Conservation (phyloP, 345 rosid species). For the Eucalyptus marginata region DNA sequence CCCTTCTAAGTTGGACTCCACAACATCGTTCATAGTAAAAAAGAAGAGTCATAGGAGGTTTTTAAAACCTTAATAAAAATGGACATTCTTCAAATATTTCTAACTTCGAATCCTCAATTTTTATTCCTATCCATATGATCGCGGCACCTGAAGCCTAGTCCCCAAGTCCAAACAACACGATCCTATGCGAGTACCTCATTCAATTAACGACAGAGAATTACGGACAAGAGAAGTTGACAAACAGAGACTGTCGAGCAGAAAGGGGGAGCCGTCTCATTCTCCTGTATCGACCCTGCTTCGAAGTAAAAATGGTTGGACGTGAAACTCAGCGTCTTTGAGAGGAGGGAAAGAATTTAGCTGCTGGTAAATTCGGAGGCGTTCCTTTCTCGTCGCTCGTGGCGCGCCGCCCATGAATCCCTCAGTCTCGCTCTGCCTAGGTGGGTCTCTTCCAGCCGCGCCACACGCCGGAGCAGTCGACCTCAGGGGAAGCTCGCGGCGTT, state of each 20-base stretch:
- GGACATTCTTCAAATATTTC: not conserved
- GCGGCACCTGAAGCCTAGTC: too few relatives aligned
- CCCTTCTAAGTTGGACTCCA: too few relatives aligned
- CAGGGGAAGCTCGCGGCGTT: rapidly evolving
- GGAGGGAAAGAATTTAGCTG: not conserved
- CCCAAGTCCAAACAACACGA: not conserved
- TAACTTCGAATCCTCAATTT: too few relatives aligned
- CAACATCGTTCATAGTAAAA: not conserved
- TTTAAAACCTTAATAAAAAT: not conserved
- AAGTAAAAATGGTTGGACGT: not conserved
- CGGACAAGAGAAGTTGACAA: not conserved
- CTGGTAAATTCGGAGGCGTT: not conserved
- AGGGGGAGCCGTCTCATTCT: not conserved
- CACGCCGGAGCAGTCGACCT: not conserved
- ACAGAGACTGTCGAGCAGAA: not conserved
- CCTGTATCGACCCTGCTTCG: not conserved
- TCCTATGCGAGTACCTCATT: not conserved
- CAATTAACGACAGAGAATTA: not conserved
- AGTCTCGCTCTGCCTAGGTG: not conserved
- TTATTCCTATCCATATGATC: too few relatives aligned
- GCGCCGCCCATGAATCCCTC: not conserved
- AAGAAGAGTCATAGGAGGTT: not conserved
- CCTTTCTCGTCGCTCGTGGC: not conserved
- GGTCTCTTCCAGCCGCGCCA: not conserved
- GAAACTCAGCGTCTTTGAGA: not conserved